phyloP scores from a whole-genome alignment of 2,329 filamentous ascomycete species.

The Colletotrichum plurivorum region DNA sequence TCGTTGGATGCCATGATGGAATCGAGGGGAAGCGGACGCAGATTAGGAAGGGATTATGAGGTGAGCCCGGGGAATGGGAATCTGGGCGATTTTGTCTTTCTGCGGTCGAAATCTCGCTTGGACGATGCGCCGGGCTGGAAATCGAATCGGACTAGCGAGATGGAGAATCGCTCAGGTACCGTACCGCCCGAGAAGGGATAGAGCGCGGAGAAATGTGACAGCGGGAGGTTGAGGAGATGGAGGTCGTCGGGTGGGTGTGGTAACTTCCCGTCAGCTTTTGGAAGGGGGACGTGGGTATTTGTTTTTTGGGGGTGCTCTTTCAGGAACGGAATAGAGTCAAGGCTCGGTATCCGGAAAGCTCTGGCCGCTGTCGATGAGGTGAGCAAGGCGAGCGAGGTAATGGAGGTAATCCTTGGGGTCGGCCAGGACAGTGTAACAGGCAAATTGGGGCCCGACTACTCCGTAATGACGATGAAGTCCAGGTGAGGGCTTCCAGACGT shows the following conservation, averaged over 20 bases:
- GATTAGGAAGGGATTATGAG: constrained; percentile 16
- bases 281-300: constrained; percentile 35
- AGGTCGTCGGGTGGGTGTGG: constrained; percentile 26
- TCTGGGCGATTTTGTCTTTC: constrained; percentile 26
- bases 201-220: constrained; percentile 40
- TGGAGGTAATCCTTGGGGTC: constrained; percentile 19
- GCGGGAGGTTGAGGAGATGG: constrained; percentile 32
- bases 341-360: background rate
- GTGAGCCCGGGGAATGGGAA: constrained; percentile 25
- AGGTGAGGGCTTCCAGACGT: constrained; percentile 18
- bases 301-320: constrained; percentile 15
- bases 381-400: background rate
- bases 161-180: constrained; percentile 33
- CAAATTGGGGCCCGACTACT: constrained; percentile 17
- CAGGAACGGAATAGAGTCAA: background rate
- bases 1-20: constrained; percentile 73
- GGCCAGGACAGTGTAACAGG: constrained; percentile 1
- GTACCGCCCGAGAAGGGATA: constrained; percentile 16
- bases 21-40: constrained; percentile 5
- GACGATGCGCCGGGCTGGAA: constrained; percentile 12
- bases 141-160: constrained; percentile 33
- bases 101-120: constrained; percentile 39
- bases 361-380: too few relatives aligned
- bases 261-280: too few relatives aligned
- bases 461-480: background rate